A percentile compares a stretch with the other conserved stretches of the same genome.
Evolutionary conservation across 2,329 filamentous ascomycete species (phyloP).

Genomic region (Nigrograna mackinnonii): DNA sequence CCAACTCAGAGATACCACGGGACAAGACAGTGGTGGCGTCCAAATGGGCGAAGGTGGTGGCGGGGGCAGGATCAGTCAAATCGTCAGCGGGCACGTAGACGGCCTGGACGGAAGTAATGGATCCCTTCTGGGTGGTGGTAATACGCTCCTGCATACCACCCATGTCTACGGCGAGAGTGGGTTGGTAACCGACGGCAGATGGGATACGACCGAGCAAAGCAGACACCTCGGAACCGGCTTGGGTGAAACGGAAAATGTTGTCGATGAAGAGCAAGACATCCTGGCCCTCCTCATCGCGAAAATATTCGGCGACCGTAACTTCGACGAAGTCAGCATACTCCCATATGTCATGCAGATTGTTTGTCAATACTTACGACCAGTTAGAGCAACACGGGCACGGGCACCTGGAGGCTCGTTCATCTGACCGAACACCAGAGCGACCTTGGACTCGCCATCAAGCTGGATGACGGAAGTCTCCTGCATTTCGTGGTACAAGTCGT

Average conservation of each 20-base stretch:
- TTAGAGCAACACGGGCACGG: constrained; percentile 99
- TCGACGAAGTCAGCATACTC: not conserved
- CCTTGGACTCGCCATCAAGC: constrained; percentile 99
- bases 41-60: constrained; percentile 99
- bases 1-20: constrained; percentile 99
- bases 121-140: constrained; percentile 98
- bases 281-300: constrained; percentile 80
- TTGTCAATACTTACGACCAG: no score
- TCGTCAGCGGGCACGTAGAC: constrained; percentile 99
- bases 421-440: constrained; percentile 98
- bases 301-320: constrained; percentile 77
- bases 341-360: no score
- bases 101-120: constrained; percentile 99
- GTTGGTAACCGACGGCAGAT: constrained; percentile 99
- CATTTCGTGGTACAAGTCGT: constrained; percentile 99
- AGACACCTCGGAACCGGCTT: constrained; percentile 99
- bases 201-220: constrained; percentile 99
- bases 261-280: constrained; percentile 99
- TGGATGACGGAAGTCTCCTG: constrained; percentile 99
- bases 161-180: constrained; percentile 98
- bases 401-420: constrained; percentile 99
- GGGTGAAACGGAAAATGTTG: constrained; percentile 99
- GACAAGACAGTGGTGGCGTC: constrained; percentile 99
- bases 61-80: constrained; percentile 99
- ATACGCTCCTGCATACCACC: constrained; percentile 99